phyloP scores from a whole-genome alignment of 768 basidiomycete species.

The Aureoboletus auriporus region DNA sequence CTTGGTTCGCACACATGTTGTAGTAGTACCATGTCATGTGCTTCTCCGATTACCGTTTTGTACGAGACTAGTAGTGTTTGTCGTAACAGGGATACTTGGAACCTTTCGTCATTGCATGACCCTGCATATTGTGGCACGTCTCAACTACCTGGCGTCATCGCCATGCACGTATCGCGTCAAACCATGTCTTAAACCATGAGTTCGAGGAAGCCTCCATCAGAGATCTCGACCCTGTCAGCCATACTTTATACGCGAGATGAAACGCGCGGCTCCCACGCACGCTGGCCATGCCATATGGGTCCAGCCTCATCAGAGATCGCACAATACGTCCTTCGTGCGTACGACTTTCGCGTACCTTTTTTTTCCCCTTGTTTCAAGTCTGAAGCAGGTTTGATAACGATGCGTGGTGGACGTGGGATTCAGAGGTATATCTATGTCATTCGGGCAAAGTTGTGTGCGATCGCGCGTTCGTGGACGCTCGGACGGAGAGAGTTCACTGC shows the following conservation, averaged over 20 bases:
- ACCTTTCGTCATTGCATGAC: too few relatives aligned
- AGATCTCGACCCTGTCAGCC: not conserved
- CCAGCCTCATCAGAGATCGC: not conserved
- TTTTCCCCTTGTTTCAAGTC: not conserved
- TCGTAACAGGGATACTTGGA: too few relatives aligned
- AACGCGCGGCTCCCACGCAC: not conserved
- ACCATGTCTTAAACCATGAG: constrained; percentile 1
- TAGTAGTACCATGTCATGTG: constrained; percentile 27
- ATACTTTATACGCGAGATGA: not conserved
- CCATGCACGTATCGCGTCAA: not conserved
- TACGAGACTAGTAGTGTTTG: not conserved
- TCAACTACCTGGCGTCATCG: not conserved
- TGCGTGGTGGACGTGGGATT: too few relatives aligned
- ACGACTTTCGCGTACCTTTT: not conserved
- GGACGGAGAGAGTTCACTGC: too few relatives aligned
- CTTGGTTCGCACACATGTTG: constrained; percentile 18
- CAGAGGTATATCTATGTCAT: too few relatives aligned
- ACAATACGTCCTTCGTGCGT: not conserved
- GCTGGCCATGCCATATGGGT: not conserved
- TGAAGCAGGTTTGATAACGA: too few relatives aligned
- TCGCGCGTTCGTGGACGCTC: too few relatives aligned
- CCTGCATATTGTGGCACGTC: too few relatives aligned
- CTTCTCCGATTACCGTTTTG: not conserved
- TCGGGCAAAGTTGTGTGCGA: too few relatives aligned
- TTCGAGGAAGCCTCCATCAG: constrained; percentile 8